phyloP scores from a whole-genome alignment of 306 rosid species.

The Coriaria nepalensis region DNA sequence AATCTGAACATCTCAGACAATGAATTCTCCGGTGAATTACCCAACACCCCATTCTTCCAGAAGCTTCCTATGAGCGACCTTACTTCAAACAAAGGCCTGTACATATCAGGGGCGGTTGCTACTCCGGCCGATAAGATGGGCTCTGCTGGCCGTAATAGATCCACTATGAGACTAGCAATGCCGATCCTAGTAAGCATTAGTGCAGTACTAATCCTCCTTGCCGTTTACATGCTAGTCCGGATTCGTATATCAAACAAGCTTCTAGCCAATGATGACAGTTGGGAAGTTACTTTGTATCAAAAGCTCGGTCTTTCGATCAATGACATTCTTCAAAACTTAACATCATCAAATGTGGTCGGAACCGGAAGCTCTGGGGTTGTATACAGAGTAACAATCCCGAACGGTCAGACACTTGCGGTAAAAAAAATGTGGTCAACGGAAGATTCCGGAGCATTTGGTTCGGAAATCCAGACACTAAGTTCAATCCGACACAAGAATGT shows the following conservation, averaged over 20 bases:
- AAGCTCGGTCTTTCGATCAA: slow-evolving; percentile 51
- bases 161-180: slow-evolving; percentile 29
- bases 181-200: slow-evolving; percentile 40
- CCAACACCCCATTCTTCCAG: slow-evolving; percentile 54
- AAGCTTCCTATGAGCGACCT: slow-evolving; percentile 57
- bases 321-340: slow-evolving; percentile 42
- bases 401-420: slow-evolving; percentile 50
- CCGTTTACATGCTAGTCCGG: slow-evolving; percentile 30
- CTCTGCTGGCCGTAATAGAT: slow-evolving; percentile 15
- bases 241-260: slow-evolving; percentile 21
- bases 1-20: slow-evolving; percentile 69
- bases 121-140: slow-evolving; percentile 21
- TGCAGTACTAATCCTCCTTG: slow-evolving; percentile 38
- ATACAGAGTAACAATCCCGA: slow-evolving; percentile 43
- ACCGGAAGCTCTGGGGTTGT: slow-evolving; percentile 78
- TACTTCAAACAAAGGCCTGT: slow-evolving; percentile 55
- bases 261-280: slow-evolving; percentile 28
- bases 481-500: slow-evolving; percentile 62
- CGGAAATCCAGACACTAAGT: slow-evolving; percentile 51
- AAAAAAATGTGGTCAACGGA: slow-evolving; percentile 73
- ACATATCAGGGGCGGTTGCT: slow-evolving; percentile 24
- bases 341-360: slow-evolving; percentile 59
- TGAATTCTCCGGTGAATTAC: slow-evolving; percentile 60
- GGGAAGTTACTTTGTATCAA: slow-evolving; percentile 80
- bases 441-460: slow-evolving; percentile 40